These are phyloP conservation scores for Penicillium brevicompactum DNA, from an alignment of 2,329 filamentous ascomycete species.

Conservation along the genomic window DNA sequence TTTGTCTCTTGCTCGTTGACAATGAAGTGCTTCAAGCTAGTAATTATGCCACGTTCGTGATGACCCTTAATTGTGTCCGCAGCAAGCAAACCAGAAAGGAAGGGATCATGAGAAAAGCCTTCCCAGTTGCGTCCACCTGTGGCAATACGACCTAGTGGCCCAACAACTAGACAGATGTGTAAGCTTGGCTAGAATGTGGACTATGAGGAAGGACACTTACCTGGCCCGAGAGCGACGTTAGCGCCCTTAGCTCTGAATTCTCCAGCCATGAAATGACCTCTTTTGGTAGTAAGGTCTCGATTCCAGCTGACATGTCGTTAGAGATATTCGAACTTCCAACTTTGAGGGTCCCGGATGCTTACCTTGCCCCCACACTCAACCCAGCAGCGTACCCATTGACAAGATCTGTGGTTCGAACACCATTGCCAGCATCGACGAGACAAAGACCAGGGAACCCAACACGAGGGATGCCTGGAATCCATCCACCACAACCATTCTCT, in stretches of 20 bases:
- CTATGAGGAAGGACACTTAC: background rate
- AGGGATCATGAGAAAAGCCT: slow-evolving; percentile 41
- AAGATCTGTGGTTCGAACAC: slow-evolving; percentile 44
- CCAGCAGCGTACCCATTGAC: slow-evolving; percentile 48
- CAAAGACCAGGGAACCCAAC: slow-evolving; percentile 45
- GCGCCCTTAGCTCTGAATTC: slow-evolving; percentile 59
- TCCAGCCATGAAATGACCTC: slow-evolving; percentile 57
- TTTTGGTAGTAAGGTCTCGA: slow-evolving; percentile 53
- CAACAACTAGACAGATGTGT: slow-evolving; percentile 25
- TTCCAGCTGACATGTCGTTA: slow-evolving; percentile 49
- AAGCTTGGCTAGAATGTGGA: background rate
- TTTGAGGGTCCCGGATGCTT: background rate
- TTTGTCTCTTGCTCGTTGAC: slow-evolving; percentile 61
- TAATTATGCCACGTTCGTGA: slow-evolving; percentile 46
- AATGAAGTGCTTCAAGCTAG: slow-evolving; percentile 54
- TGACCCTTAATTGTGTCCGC: slow-evolving; percentile 43
- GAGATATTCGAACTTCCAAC: background rate
- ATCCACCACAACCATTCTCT: slow-evolving; percentile 18
- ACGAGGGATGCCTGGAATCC: slow-evolving; percentile 18
- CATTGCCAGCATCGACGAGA: slow-evolving; percentile 45
- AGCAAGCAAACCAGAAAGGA: slow-evolving; percentile 42
- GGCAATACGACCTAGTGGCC: slow-evolving; percentile 46
- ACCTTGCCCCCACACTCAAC: slow-evolving; percentile 42
- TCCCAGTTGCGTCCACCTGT: slow-evolving; percentile 50
- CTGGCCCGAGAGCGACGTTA: slow-evolving; percentile 37